These are phyloP conservation scores for Hyparrhenia diplandra DNA, from an alignment of 176 grass and related monocot genomes.

Conservation along the genomic window DNA sequence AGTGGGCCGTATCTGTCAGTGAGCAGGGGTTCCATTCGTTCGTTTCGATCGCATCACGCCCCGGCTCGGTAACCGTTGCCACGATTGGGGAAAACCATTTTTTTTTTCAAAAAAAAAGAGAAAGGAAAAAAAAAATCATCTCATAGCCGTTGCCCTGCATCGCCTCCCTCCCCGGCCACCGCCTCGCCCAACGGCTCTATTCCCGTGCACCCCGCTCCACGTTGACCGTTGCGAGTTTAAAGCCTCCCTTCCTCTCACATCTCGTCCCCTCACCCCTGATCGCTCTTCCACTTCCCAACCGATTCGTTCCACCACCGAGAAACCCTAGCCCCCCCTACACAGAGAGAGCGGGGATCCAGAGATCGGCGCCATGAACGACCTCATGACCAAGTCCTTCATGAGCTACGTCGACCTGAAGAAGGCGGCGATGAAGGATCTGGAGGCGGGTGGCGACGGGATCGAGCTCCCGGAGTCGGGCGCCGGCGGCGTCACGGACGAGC, in stretches of 20 bases:
- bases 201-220: too few species aligned
- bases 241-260: too few species aligned
- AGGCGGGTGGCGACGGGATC: slow-evolving; percentile 43
- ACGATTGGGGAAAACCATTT: not conserved
- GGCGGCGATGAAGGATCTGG: slow-evolving; percentile 83
- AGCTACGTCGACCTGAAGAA: slow-evolving; percentile 99
- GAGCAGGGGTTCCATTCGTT: not conserved
- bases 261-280: too few species aligned
- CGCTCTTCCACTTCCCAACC: too few species aligned
- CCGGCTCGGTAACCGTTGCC: slow-evolving; percentile 1
- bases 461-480: slow-evolving; percentile 42
- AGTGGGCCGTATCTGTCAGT: not conserved
- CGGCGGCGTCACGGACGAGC: slow-evolving; percentile 54
- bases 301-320: too few species aligned
- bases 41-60: not conserved
- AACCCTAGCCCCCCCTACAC: too few species aligned
- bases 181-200: too few species aligned
- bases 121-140: too few species aligned
- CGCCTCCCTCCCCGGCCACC: too few species aligned
- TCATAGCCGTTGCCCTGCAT: too few species aligned
- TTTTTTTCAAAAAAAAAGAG: not conserved
- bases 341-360: not conserved
- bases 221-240: too few species aligned
- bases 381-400: slow-evolving; percentile 99
- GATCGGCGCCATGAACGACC: slow-evolving; percentile 77